Base-by-base conservation (phyloP, 306 rosid genomes). In the Sechiopsis laciniata region DNA sequence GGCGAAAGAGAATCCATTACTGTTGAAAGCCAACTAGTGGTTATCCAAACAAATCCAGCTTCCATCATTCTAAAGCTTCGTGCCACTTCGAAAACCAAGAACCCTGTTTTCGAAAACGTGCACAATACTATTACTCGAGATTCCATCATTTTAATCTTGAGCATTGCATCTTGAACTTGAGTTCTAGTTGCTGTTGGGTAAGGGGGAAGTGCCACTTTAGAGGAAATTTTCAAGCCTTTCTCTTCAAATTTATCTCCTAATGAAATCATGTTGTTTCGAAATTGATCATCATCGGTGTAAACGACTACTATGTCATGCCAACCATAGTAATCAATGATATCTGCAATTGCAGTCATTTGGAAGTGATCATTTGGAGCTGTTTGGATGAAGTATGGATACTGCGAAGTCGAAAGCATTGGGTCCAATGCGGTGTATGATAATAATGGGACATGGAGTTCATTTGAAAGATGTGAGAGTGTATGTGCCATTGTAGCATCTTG, bases 321-420 rank as follows among this genome's bases (percentile, higher is more conserved):
- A 66, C 79, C 76, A 2, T 74, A 81, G 72, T 81, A 72, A 75
- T 54, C 69, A 32, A 85, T 51, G 55, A 83, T 67, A 12, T 81
- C 87, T 13, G 85, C 87, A 16, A 85, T 81, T 68, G 89, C 87
- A n/a, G 77, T 32, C 85, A 85, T 81, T 76, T 85, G 89, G 76
- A 76, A 85, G 4, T 32, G 46, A 82, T 85, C 89, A 57, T 81
- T 85, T 7, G 89, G 89, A 32, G 87, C 89, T 16, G 89, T 85
- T 79, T 85, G 89, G 52, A 85, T 71, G 61, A 85, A 83, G 75
- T 71, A 85, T 24, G 89, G 89, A 80, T 78, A 79, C 81, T 85
- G 89, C 57, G 78, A 75, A 58, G 74, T 69, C 26, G 82, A 14
- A 68, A 83, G 60, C 52, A 80, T 61, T 11, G 89, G 89, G 72